Evolutionary conservation across 2,329 filamentous ascomycete genomes (phyloP).

Genomic region (Aspergillus phoenicis): DNA sequence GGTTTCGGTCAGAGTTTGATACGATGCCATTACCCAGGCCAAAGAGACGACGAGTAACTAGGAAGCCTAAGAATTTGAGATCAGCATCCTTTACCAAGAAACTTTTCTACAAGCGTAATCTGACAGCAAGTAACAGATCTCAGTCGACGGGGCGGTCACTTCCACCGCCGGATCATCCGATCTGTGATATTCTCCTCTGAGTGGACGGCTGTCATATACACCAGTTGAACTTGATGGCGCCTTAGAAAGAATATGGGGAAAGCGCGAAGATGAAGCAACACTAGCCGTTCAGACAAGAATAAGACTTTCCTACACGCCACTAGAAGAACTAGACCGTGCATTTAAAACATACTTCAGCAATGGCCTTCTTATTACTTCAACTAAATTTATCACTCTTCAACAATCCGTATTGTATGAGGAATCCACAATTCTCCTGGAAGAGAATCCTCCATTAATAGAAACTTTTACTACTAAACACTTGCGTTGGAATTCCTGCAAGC

Average conservation of each 20-base stretch:
- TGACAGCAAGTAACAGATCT: not conserved
- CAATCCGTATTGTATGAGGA: too few species aligned
- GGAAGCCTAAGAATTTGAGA: not conserved
- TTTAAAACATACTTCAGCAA: too few species aligned
- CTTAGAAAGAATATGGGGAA: not conserved
- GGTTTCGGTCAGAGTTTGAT: not conserved
- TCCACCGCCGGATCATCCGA: not conserved
- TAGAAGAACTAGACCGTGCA: too few species aligned
- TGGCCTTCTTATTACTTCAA: too few species aligned
- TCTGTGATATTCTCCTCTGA: not conserved
- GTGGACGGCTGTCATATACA: not conserved
- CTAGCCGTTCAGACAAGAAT: not conserved
- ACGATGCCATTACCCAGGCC: not conserved
- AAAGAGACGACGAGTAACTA: not conserved
- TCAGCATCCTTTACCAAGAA: not conserved
- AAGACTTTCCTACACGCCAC: not conserved
- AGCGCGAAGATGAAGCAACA: not conserved
- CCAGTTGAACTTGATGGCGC: not conserved
- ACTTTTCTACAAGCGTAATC: not conserved
- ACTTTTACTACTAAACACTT: too few species aligned
- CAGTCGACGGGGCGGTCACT: not conserved
- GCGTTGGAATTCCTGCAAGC: too few species aligned
- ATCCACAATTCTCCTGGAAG: too few species aligned
- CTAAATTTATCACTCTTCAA: too few species aligned
- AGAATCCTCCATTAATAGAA: too few species aligned